Conservation (phyloP, 73 alveolate genomes). For the Effrenium voratum region DNA sequence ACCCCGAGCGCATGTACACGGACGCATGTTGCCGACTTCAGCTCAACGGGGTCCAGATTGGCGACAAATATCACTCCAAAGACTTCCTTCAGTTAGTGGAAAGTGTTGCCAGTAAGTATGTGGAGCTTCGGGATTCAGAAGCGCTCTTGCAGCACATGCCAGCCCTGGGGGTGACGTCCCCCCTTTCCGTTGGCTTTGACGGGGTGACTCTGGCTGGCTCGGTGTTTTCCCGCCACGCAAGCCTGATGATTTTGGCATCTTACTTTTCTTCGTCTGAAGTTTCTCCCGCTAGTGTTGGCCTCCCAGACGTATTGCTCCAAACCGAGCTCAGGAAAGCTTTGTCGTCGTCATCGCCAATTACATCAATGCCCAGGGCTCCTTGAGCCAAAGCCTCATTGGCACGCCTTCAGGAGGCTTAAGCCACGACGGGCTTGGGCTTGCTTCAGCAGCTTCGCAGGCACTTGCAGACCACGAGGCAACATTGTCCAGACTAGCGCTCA, state of each 20-base stretch:
- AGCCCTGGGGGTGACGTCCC: neutral
- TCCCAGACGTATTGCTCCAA: neutral
- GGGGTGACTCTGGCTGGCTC: neutral
- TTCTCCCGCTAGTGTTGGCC: neutral
- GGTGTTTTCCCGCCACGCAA: neutral
- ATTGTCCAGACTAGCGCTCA: neutral
- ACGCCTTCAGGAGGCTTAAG: neutral
- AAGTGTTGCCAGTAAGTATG: neutral
- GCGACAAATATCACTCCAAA: neutral
- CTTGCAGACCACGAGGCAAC: neutral
- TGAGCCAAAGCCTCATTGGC: neutral
- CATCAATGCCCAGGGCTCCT: neutral
- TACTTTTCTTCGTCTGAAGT: neutral
- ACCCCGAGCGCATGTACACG: neutral
- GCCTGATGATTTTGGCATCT: neutral
- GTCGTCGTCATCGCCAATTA: neutral
- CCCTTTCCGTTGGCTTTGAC: neutral
- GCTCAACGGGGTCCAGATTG: neutral
- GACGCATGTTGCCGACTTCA: neutral
- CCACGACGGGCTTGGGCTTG: neutral
- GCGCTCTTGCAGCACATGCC: neutral
- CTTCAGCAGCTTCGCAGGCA: neutral
- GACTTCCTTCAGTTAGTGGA: neutral
- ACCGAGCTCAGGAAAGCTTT: neutral
- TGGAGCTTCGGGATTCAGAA: neutral